Base-by-base conservation (phyloP, 192 early-diverging fungal genomes). In the Oehlia diaphana region DNA sequence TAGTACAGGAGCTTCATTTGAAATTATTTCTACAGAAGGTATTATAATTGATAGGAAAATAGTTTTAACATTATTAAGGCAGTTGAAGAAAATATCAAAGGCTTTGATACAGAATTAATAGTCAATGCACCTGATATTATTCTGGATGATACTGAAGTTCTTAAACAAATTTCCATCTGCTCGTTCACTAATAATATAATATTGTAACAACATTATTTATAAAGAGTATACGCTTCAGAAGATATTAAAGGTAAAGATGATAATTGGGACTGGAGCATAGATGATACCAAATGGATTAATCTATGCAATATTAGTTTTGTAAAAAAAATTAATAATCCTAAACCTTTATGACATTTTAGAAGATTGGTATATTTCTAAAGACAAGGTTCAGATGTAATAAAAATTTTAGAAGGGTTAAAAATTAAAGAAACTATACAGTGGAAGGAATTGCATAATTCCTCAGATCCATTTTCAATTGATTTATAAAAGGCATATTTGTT, bases 231-330 rank as follows among this genome's bases (percentile, higher is more conserved):
- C 62, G 53, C 58, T 75, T 75, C 58, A 75, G 74, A 31, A 14
- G 74, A 75, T 75, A 75, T 75, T 75, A 61, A 61, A 23, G 28
- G 58, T 26, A 75, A 75, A 31, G 58, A 75, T 63, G 58, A 75
- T 75, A 75, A 28, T 75, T 2, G 8, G 61, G 7, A 75, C 74
- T 75, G 74, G 74, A 5, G 74, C 28, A 63, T 75, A 31, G 61
- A 75, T 75, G 61, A 75, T 75, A 61, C 58, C 61, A n/a, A 75
- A 37, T 75, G 74, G 74, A 62, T 75, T 75, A 75, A 75, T 10
- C 74, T 75, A 62, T 75, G 61, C 61, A 39, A 75, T 63, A 39
- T 62, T 28, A 31, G 61, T 75, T 75, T 75, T 33, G 53, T 75
- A 31, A 63, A 75, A 75, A 75, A 35, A 76, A 64, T 63, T 31